Evolutionary conservation across 108 stramenopile species (phyloP), one percentile per base, ranked within the genome.

Genomic region (Pelagomonas calceolata): DNA sequence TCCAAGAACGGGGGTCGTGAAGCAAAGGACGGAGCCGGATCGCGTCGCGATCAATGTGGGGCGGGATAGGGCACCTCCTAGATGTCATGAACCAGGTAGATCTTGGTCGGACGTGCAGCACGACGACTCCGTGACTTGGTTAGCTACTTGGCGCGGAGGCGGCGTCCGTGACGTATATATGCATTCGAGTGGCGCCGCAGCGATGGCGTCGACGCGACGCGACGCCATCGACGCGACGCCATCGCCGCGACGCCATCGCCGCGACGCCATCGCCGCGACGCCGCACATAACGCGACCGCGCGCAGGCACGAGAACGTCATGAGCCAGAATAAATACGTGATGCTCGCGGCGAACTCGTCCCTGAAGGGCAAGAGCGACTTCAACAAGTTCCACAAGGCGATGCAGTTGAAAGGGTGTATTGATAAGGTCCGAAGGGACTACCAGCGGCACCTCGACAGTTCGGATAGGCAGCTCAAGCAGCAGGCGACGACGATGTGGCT

Each of bases 401-500:
- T 92, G 34, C 71, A 80, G 72, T 85, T 99, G 12, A 97, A 95
- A 82, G 88, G 90, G n/a, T 89, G 90, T 84, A 99, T 99, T 82
- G 90, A 84, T 33, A 87, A 81, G 72, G 95, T 99, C 75, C 90
- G 97, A 31, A 79, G 83, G 66, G 86, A 94, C 66, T 96, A 96
- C 84, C 89, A 89, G 81, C 85, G 83, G 68, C 91, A 94, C 70
- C 80, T 97, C 15, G 83, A 78, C 65, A 79, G 85, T 17, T 94
- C 89, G 75, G 89, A 88, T 71, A 74, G 75, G 64, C 88, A 89
- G 64, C 80, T 71, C 16, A 81, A 87, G 43, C 95, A 99, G 81
- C 82, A 96, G 60, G 99, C 95, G 5, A 98, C 96, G 26, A 97
- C 99, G n/a, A 92, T 94, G 78, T 99, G 97, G 97, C 91, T 99